Evolutionary conservation across 2,329 filamentous ascomycete species (phyloP).

Genomic region (Ascochyta viciae-villosae): DNA sequence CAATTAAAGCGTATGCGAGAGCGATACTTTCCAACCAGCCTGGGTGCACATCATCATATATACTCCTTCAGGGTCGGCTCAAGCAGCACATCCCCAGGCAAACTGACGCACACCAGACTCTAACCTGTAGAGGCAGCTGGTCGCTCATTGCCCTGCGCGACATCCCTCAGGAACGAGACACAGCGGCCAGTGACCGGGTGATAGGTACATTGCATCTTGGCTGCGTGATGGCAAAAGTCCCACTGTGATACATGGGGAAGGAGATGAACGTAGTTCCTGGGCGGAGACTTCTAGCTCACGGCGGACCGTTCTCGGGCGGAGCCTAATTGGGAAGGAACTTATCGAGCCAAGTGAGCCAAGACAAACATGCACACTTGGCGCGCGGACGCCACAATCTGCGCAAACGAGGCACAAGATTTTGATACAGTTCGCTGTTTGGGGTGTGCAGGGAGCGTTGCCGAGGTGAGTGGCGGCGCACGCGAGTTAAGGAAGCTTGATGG

Average conservation of each 20-base stretch:
- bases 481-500: slow-evolving; percentile 8
- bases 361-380: slow-evolving; percentile 8
- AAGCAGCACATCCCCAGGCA: not conserved
- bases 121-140: slow-evolving; percentile 37
- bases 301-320: slow-evolving; percentile 14
- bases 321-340: slow-evolving; percentile 37
- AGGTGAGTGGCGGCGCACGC: slow-evolving; percentile 6
- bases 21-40: slow-evolving; percentile 11
- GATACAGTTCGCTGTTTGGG: not conserved
- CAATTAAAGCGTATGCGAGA: slow-evolving; percentile 11
- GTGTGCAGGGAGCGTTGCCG: slow-evolving; percentile 6
- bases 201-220: slow-evolving; percentile 29
- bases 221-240: slow-evolving; percentile 22
- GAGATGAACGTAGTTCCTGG: slow-evolving; percentile 25
- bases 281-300: slow-evolving; percentile 22
- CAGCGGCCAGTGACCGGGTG: slow-evolving; percentile 15
- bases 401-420: slow-evolving; percentile 8
- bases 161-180: slow-evolving; percentile 28
- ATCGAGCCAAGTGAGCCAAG: slow-evolving; percentile 25
- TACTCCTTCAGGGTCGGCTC: slow-evolving; percentile 16
- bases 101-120: slow-evolving; percentile 5
- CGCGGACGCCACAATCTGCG: slow-evolving; percentile 26
- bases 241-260: slow-evolving; percentile 31
- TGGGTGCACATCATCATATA: slow-evolving; percentile 24
- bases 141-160: slow-evolving; percentile 2